Evolutionary conservation across 345 rosid species (phyloP).

Genomic region (Brassica incana): DNA sequence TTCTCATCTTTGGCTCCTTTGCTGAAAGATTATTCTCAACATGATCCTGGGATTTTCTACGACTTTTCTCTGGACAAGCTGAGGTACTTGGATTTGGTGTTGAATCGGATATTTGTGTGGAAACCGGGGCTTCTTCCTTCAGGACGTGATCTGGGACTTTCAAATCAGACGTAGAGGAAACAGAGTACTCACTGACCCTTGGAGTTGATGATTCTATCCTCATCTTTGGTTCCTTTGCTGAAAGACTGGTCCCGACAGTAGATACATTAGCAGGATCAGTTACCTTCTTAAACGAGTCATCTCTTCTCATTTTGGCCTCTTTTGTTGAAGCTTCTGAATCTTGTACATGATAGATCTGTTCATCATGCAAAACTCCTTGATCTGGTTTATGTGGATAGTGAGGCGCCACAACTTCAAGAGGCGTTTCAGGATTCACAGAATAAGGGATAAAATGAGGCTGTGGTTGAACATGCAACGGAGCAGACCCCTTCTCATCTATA

Average conservation of each 20-base stretch:
- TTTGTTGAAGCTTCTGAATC: slow-evolving; percentile 31
- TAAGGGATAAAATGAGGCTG: slow-evolving; percentile 31
- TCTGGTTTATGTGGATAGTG: slow-evolving; percentile 28
- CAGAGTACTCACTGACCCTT: slow-evolving; percentile 34
- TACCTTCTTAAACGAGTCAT: slow-evolving; percentile 35
- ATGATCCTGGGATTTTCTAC: slow-evolving; percentile 50
- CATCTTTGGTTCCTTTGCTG: slow-evolving; percentile 30
- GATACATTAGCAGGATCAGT: slow-evolving; percentile 29
- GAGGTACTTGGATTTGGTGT: slow-evolving; percentile 29
- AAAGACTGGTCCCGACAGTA: slow-evolving; percentile 31
- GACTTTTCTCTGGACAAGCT: slow-evolving; percentile 22
- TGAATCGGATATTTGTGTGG: slow-evolving; percentile 22
- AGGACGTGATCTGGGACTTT: slow-evolving; percentile 27
- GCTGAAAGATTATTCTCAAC: slow-evolving; percentile 33
- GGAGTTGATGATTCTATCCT: slow-evolving; percentile 36
- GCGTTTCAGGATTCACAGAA: slow-evolving; percentile 34
- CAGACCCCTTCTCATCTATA: slow-evolving; percentile 38
- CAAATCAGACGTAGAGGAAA: slow-evolving; percentile 31
- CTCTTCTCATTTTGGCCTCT: slow-evolving; percentile 38
- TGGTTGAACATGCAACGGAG: slow-evolving; percentile 31
- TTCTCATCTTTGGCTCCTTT: slow-evolving; percentile 36
- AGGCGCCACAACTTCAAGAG: slow-evolving; percentile 34
- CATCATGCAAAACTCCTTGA: slow-evolving; percentile 30
- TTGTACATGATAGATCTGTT: slow-evolving; percentile 29
- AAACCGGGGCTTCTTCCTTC: slow-evolving; percentile 32